Evolutionary conservation across 192 early-diverging fungal genomes (phyloP).

Genomic region (Coemansia umbellata): DNA sequence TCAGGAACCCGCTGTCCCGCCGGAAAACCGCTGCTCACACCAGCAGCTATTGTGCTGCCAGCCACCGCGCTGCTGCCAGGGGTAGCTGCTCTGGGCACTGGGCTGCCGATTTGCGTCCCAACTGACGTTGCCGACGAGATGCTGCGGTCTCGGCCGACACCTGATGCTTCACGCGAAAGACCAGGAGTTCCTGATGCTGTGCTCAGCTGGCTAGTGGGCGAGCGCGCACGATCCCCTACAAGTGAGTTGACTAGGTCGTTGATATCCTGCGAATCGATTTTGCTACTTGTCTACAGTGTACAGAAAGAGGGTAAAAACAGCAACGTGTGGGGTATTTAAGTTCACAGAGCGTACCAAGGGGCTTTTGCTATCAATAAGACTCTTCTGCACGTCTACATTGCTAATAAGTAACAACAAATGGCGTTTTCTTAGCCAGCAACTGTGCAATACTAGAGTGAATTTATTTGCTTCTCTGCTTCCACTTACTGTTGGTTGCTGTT

Average conservation of each 20-base stretch:
- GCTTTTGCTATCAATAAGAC: too few species aligned
- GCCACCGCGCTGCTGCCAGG: slow-evolving; percentile 8
- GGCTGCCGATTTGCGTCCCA: slow-evolving; percentile 31
- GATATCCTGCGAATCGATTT: slow-evolving; percentile 61
- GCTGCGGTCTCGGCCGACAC: slow-evolving; percentile 26
- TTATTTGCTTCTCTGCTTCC: background rate
- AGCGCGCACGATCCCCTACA: slow-evolving; percentile 55
- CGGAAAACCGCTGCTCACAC: background rate
- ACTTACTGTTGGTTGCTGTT: slow-evolving; percentile 32
- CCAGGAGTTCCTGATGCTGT: slow-evolving; percentile 9
- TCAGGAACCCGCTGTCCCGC: slow-evolving; percentile 55
- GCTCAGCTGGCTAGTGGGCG: slow-evolving; percentile 11
- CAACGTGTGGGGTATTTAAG: too few species aligned
- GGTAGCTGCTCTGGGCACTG: slow-evolving; percentile 16
- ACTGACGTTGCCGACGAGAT: slow-evolving; percentile 32
- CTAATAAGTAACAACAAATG: too few species aligned
- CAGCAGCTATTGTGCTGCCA: background rate
- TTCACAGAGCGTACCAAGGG: too few species aligned
- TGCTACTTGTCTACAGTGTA: slow-evolving; percentile 13
- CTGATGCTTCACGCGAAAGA: slow-evolving; percentile 16
- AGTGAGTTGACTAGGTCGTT: slow-evolving; percentile 85
- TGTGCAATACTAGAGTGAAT: too few species aligned
- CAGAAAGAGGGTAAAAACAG: background rate
- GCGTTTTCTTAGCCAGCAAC: too few species aligned
- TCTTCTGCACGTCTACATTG: too few species aligned